A percentile compares a stretch with the other conserved stretches of the same genome.
Conservation (phyloP, 176 grass and related monocot species). For the Dendrocalamus sinicus region DNA sequence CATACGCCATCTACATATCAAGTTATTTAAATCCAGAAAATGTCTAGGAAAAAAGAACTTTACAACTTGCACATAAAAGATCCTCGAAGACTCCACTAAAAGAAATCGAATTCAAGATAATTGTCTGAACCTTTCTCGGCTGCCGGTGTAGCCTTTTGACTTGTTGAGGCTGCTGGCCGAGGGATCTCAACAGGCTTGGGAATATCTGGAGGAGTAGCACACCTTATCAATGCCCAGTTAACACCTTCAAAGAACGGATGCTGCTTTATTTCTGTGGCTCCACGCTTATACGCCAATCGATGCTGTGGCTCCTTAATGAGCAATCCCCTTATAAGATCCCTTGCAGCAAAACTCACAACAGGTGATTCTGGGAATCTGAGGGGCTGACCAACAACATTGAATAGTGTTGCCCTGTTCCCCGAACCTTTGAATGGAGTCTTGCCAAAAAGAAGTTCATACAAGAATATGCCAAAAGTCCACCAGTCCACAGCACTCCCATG, state of each 20-base stretch:
- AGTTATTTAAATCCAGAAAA: conserved; percentile 49
- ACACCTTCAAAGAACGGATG: conserved; percentile 81
- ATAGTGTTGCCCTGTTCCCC: conserved; percentile 74
- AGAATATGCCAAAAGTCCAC: conserved; percentile 92
- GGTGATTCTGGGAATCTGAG: conserved; percentile 72
- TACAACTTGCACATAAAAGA: conserved; percentile 47
- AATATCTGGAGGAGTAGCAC: conserved; percentile 71
- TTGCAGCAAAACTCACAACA: conserved; percentile 68
- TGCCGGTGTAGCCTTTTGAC: conserved; percentile 41
- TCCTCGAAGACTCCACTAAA: conserved; percentile 49
- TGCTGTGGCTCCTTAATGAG: conserved; percentile 86
- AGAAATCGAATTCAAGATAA: conserved; percentile 89
- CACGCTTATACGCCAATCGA: conserved; percentile 74
- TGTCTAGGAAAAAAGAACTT: conserved; percentile 33
- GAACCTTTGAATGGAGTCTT: conserved; percentile 88
- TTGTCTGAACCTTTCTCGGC: conserved; percentile 58
- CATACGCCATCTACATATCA: conserved; percentile 52
- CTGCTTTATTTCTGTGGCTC: conserved; percentile 84
- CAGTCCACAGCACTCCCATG: conserved; percentile 91
- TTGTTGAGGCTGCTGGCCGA: conserved; percentile 57
- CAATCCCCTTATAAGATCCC: conserved; percentile 76
- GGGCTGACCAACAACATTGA: conserved; percentile 78
- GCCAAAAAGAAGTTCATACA: conserved; percentile 81
- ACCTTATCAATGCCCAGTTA: conserved; percentile 86
- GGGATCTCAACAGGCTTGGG: conserved; percentile 65